phyloP scores from a whole-genome alignment of 345 rosid species.

The Populus simonii region DNA sequence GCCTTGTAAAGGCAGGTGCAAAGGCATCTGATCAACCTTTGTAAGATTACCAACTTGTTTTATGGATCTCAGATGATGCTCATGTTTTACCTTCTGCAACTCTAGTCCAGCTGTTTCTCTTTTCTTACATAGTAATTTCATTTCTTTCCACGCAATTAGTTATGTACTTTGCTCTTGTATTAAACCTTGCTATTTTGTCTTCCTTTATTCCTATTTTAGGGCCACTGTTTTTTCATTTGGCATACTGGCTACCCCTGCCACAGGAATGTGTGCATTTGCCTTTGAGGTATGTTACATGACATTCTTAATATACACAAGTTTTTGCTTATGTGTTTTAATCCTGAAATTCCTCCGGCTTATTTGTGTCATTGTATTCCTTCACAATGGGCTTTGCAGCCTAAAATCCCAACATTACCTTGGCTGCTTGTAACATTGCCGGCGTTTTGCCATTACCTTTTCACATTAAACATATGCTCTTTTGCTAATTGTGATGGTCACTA shows the following conservation, averaged over 20 bases:
- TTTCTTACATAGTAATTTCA: neutral
- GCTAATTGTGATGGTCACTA: no score
- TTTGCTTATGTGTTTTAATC: neutral
- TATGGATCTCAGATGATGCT: neutral
- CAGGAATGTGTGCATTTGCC: constrained; percentile 61
- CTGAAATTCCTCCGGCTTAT: neutral
- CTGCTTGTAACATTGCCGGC: neutral
- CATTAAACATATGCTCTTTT: neutral
- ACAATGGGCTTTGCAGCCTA: neutral
- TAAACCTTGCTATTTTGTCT: no score
- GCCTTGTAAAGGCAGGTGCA: constrained; percentile 75
- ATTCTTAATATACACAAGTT: neutral
- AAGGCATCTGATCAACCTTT: constrained; percentile 82
- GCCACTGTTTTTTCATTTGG: constrained; percentile 72
- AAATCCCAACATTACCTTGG: neutral
- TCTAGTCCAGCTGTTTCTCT: neutral
- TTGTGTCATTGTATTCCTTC: neutral
- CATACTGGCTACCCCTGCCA: constrained; percentile 67
- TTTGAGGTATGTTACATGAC: constrained; percentile 54
- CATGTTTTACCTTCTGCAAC: neutral
- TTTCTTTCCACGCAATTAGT: neutral
- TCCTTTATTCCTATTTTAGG: constrained; percentile 33
- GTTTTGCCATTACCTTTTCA: neutral
- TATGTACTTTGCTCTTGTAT: neutral
- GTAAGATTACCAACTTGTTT: constrained; percentile 44